These are phyloP conservation scores for Penicillium thymicola DNA, from an alignment of 2,329 filamentous ascomycete species.

Conservation along the genomic window DNA sequence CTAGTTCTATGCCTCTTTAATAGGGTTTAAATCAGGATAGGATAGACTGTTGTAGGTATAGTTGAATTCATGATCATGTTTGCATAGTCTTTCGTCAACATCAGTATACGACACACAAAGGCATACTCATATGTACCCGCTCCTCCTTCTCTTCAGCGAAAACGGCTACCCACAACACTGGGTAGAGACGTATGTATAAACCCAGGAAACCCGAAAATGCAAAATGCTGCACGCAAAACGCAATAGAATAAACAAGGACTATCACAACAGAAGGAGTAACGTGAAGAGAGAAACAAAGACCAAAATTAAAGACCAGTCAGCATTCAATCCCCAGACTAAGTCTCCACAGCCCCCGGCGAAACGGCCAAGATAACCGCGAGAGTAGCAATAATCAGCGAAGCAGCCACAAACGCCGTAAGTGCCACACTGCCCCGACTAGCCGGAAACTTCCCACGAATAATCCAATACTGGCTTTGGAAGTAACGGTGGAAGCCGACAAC, in stretches of 20 bases:
- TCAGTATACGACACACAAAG: neutral
- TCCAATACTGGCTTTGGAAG: constrained; percentile 66
- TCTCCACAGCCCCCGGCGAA: constrained; percentile 42
- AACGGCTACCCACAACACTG: neutral
- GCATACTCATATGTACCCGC: neutral
- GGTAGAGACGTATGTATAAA: neutral
- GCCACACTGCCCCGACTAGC: constrained; percentile 61
- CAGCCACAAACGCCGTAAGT: constrained; percentile 55
- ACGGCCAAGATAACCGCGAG: constrained; percentile 59
- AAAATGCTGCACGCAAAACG: constrained; percentile 2
- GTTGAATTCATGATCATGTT: neutral
- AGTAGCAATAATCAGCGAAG: constrained; percentile 56
- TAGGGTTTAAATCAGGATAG: too few species aligned
- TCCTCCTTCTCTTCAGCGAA: neutral
- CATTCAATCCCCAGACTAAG: constrained; percentile 10
- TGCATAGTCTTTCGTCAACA: neutral
- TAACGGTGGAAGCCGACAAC: constrained; percentile 63
- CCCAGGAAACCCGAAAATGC: neutral
- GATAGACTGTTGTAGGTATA: neutral
- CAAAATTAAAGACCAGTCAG: neutral
- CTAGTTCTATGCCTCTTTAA: too few species aligned
- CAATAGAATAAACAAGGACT: neutral
- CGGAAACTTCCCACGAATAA: constrained; percentile 64
- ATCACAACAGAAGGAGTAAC: neutral
- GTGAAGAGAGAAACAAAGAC: neutral